phyloP scores from a whole-genome alignment of 148 eudicot genomes.

The Camellia lanceoleosa region DNA sequence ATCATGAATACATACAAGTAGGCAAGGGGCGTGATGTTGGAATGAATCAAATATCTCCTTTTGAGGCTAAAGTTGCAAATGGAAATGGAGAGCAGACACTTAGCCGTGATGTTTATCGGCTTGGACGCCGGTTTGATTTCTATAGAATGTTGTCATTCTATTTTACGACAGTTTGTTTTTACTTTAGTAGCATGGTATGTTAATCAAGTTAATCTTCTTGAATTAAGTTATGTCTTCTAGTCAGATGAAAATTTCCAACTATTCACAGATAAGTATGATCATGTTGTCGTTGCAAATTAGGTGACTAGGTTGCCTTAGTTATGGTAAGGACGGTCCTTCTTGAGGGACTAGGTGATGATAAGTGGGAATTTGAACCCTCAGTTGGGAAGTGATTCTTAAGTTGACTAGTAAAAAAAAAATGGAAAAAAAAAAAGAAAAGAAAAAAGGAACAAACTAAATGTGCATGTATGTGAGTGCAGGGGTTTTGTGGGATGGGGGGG shows the following conservation, averaged over 20 bases:
- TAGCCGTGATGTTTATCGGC: conserved; percentile 91
- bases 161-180: conserved; percentile 95
- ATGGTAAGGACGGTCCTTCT: background rate
- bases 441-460: no score
- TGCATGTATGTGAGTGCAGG: background rate
- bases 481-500: no score
- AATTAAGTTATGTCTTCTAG: background rate
- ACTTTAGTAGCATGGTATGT: conserved; percentile 94
- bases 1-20: conserved; percentile 96
- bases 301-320: background rate
- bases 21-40: conserved; percentile 99
- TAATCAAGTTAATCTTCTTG: background rate
- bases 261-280: background rate
- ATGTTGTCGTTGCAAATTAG: background rate
- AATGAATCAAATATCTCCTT: conserved; percentile 92
- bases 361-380: background rate
- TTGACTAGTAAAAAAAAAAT: background rate
- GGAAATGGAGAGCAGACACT: conserved; percentile 99
- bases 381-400: conserved; percentile 3
- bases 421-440: no score
- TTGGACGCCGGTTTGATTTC: conserved; percentile 95
- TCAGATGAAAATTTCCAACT: background rate
- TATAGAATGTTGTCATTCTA: conserved; percentile 96
- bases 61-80: conserved; percentile 99
- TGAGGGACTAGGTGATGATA: background rate